A percentile compares a stretch with the other conserved stretches of the same genome.
Evolutionary conservation across 495 filamentous ascomycete species (phyloP).

Genomic region (Thermochaetoides thermophila): DNA sequence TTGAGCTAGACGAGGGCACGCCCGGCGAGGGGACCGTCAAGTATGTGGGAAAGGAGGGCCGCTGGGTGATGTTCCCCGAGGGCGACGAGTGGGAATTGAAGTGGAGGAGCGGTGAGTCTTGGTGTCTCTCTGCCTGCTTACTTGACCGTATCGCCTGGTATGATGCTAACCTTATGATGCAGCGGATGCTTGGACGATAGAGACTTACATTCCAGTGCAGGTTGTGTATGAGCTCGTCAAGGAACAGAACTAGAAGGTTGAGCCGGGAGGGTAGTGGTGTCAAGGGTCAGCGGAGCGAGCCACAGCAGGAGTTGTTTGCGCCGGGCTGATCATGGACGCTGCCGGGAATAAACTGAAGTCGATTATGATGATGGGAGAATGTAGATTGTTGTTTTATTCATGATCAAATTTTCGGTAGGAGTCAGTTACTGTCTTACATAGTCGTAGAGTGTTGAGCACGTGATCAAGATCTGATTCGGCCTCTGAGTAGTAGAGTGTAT

Average conservation of each 20-base stretch:
- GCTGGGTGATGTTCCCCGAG: slow-evolving; percentile 23
- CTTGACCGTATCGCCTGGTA: too few species aligned
- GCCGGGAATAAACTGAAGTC: too few species aligned
- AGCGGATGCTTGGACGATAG: slow-evolving; percentile 20
- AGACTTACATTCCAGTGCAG: slow-evolving; percentile 23
- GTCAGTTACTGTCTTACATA: too few species aligned
- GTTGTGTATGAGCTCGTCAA: slow-evolving; percentile 17
- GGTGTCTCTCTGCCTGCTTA: too few species aligned
- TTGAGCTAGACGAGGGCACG: slow-evolving; percentile 11
- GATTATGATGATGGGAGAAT: too few species aligned
- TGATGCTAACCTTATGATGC: not conserved
- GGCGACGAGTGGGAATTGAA: not conserved
- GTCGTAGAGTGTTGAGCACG: too few species aligned
- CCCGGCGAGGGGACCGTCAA: slow-evolving; percentile 3
- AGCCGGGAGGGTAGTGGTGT: not conserved
- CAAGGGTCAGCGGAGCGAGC: not conserved
- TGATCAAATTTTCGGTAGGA: too few species aligned
- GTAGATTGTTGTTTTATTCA: too few species aligned
- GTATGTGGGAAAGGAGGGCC: slow-evolving; percentile 14
- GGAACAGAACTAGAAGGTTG: not conserved
- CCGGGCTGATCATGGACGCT: too few species aligned
- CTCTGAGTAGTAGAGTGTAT: too few species aligned
- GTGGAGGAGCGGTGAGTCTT: not conserved
- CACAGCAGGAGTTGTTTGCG: too few species aligned
- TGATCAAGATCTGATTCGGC: too few species aligned